Conservation (phyloP, 495 filamentous ascomycete genomes). For the Aspergillus olivimuriae region DNA sequence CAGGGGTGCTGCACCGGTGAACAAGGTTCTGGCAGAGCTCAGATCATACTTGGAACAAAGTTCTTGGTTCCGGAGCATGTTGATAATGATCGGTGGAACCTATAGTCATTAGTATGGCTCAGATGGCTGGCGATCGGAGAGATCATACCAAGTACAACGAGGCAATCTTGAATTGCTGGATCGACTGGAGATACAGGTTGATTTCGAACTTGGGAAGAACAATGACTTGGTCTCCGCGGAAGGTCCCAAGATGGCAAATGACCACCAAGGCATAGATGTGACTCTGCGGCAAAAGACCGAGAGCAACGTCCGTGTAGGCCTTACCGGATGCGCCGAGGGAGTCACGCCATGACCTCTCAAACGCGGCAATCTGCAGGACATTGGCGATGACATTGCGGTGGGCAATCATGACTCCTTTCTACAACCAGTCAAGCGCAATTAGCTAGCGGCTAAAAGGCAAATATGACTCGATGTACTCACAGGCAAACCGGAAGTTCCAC, state of each 20-base stretch:
- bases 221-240: conserved; percentile 71
- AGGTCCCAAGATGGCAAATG: conserved; percentile 60
- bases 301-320: conserved; percentile 48
- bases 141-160: conserved; percentile 57
- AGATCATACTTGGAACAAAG: conserved; percentile 66
- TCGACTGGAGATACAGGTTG: conserved; percentile 52
- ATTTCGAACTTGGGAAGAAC: conserved; percentile 86
- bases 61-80: conserved; percentile 62
- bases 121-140: too few species aligned
- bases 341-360: conserved; percentile 45
- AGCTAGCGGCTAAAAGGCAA: neutral
- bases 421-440: conserved; percentile 1
- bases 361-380: conserved; percentile 54
- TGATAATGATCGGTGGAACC: conserved; percentile 85
- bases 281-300: conserved; percentile 76
- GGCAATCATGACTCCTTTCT: conserved; percentile 95
- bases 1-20: conserved; percentile 79
- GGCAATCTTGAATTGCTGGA: conserved; percentile 68
- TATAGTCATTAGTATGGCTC: conserved; percentile 15
- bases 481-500: conserved; percentile 81
- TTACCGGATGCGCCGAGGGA: conserved; percentile 26
- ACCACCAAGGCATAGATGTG: conserved; percentile 86
- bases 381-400: conserved; percentile 88
- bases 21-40: conserved; percentile 58
- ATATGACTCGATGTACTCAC: conserved; percentile 34